These are phyloP conservation scores for Kodamaea kakaduensis DNA, from an alignment of 805 yeast genomes.

Conservation along the genomic window DNA sequence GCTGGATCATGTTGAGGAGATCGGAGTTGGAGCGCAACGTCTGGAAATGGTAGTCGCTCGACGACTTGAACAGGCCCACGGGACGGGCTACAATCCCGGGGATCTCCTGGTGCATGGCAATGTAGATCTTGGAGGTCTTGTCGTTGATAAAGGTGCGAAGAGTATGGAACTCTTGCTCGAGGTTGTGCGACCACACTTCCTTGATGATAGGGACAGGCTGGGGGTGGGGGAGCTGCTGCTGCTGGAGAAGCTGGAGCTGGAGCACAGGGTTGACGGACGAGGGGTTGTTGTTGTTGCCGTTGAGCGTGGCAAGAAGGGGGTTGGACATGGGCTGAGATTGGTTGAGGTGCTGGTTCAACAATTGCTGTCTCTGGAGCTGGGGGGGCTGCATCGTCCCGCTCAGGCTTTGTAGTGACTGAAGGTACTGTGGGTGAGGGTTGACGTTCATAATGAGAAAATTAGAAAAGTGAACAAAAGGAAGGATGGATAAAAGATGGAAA, in stretches of 20 bases:
- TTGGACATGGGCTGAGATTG: conserved; percentile 21
- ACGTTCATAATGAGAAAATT: too few relatives aligned
- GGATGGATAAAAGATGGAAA: too few relatives aligned
- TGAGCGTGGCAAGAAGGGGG: conserved; percentile 35
- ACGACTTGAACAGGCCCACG: conserved; percentile 85
- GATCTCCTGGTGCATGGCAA: conserved; percentile 83
- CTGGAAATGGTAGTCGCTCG: conserved; percentile 92
- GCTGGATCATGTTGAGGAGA: conserved; percentile 76
- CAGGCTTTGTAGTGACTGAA: conserved; percentile 30
- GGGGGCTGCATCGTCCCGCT: conserved; percentile 30
- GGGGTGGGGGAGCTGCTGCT: conserved; percentile 17
- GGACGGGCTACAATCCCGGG: conserved; percentile 97
- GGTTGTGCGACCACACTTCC: conserved; percentile 72
- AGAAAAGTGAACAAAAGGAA: too few relatives aligned
- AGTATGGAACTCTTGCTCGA: conserved; percentile 61
- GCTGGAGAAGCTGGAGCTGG: conserved; percentile 30
- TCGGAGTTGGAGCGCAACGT: conserved; percentile 91
- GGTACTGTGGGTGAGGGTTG: conserved; percentile 41
- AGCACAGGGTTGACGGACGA: conserved; percentile 25
- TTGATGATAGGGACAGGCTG: conserved; percentile 49
- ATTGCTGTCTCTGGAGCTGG: conserved; percentile 33
- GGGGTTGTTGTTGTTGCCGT: conserved; percentile 19
- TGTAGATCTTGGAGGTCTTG: conserved; percentile 44
- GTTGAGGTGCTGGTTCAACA: conserved; percentile 29
- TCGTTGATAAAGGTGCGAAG: conserved; percentile 56